Evolutionary conservation across 1,284 basidiomycete genomes (phyloP), one percentile per base, ranked within the genome.

Genomic region (Malassezia caprae): DNA sequence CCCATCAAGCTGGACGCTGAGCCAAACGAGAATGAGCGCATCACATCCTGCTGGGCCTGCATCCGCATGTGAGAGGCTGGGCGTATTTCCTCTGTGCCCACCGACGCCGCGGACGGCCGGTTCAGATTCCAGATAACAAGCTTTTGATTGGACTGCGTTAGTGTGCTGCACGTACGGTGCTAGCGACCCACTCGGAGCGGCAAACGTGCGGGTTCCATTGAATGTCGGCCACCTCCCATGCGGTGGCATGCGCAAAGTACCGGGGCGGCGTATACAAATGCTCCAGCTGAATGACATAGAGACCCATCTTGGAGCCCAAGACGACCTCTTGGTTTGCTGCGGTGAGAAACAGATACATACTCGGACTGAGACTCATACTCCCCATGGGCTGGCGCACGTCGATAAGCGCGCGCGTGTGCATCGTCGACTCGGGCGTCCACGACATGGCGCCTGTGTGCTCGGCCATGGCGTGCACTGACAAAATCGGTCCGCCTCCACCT

Each of bases 211-310:
- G 93, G 51, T 91, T 93, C 91, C 93, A 98, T 73, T 98, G 91
- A 2, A 91, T 70, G 43, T 76, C 93, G 6, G 91, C 91, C 3
- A 96, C 90, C 67, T 94, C 89, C 89, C 91, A 96, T 8, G 87
- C 89, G 3, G 90, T 90, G 11, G 89, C 87, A 76, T 98, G 90
- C 2, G 93, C 90, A 10, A 96, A 80, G 69, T 89, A 96, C 41
- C 93, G 82, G 13, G 94, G 93, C 0, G 90, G 81, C 58, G 87
- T 84, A 32, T 88, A 80, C 0, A 90, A 87, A 24, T 87, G 83
- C 58, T 90, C 85, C 8, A 98, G 79, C 76, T 96, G 93, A 62
- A 98, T 86, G 59, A 98, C 90, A 75, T 89, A 96, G n/a, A 98
- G 80, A 0, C 93, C 93, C 62, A 89, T 86, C 8, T 93, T 83